Conservation (phyloP, 176 grass and related monocot genomes). For the Hyparrhenia diplandra region DNA sequence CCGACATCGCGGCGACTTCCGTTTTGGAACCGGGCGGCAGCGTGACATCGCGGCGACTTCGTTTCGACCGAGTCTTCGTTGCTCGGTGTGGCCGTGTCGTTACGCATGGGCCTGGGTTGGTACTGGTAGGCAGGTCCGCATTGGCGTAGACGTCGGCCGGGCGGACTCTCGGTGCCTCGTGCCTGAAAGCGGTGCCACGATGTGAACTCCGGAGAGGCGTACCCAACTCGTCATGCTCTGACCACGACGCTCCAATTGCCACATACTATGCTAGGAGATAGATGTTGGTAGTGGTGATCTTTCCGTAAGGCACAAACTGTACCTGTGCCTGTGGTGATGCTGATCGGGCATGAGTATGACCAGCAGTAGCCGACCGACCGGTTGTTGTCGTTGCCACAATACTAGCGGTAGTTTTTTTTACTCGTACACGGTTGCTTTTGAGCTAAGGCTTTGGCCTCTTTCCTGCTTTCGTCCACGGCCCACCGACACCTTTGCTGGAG, state of each 20-base stretch:
- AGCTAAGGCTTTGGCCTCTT: background rate
- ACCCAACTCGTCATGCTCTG: background rate
- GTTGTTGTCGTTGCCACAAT: background rate
- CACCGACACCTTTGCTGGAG: constrained; percentile 1
- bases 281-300: background rate
- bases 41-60: background rate
- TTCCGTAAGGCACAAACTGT: background rate
- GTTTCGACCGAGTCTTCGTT: background rate
- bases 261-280: background rate
- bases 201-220: background rate
- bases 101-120: background rate
- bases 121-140: background rate
- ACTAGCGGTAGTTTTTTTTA: background rate
- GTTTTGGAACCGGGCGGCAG: too few relatives aligned
- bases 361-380: background rate
- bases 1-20: background rate
- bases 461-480: constrained; percentile 2
- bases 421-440: constrained; percentile 21
- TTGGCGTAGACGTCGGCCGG: background rate
- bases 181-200: background rate
- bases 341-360: background rate
- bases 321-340: background rate
- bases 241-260: background rate
- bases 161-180: background rate
- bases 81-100: background rate